These are phyloP conservation scores for Globisporangium alternatum DNA, from an alignment of 352 stramenopile genomes.

Conservation along the genomic window DNA sequence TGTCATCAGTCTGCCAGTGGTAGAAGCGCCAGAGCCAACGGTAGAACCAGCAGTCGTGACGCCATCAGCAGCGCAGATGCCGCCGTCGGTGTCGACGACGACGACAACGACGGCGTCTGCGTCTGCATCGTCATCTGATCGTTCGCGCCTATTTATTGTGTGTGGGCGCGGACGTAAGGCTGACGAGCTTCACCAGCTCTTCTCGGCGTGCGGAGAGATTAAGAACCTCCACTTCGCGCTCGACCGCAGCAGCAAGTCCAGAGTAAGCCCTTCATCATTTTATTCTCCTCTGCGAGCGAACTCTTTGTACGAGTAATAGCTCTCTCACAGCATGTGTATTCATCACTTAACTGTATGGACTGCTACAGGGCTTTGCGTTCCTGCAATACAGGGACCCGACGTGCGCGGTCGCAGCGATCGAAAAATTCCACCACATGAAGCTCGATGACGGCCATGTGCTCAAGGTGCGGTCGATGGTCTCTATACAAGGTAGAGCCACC, in stretches of 20 bases:
- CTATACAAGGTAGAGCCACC: too few relatives aligned
- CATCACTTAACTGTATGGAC: background rate
- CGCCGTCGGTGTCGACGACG: background rate
- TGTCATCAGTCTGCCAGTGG: background rate
- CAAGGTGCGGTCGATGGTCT: constrained; percentile 34
- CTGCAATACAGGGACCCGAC: constrained; percentile 61
- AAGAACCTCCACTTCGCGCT: constrained; percentile 67
- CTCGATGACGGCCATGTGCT: constrained; percentile 71
- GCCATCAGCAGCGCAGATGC: background rate
- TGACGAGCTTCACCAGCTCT: constrained; percentile 64
- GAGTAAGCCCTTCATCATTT: constrained; percentile 27
- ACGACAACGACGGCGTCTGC: background rate
- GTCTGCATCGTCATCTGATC: constrained; percentile 1
- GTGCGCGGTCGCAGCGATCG: constrained; percentile 48
- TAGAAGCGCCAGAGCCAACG: background rate
- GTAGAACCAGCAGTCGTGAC: constrained; percentile 4
- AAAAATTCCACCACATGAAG: constrained; percentile 56
- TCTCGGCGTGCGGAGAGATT: constrained; percentile 54
- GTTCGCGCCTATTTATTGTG: constrained; percentile 60
- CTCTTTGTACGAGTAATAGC: too few relatives aligned
- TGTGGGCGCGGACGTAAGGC: constrained; percentile 61
- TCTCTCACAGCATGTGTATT: background rate
- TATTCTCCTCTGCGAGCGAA: background rate
- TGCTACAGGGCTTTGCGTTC: constrained; percentile 67
- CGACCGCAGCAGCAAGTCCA: constrained; percentile 74